Evolutionary conservation across 257 asterid species (phyloP).

Genomic region (Thymus quinquecostatus): DNA sequence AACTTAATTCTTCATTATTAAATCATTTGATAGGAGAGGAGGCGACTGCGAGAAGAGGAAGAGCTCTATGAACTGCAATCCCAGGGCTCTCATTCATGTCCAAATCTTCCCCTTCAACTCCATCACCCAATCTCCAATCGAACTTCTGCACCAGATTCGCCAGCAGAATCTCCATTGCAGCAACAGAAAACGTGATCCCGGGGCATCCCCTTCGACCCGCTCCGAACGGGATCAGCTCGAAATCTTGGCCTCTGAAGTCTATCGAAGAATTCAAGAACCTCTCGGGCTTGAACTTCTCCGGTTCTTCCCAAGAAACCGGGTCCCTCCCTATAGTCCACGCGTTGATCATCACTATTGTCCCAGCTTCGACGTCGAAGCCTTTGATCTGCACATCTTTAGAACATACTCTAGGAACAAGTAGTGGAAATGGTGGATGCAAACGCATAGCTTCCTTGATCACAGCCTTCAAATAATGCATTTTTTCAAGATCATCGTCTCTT

Average conservation of each 20-base stretch:
- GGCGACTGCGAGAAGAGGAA: slow-evolving; percentile 30
- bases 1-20: no score
- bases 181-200: slow-evolving; percentile 30
- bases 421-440: slow-evolving; percentile 9
- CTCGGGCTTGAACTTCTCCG: slow-evolving; percentile 39
- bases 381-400: background rate
- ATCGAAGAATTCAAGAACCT: slow-evolving; percentile 32
- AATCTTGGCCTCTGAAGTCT: slow-evolving; percentile 43
- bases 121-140: slow-evolving; percentile 38
- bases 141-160: slow-evolving; percentile 44
- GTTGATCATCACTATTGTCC: slow-evolving; percentile 21
- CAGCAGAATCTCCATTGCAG: slow-evolving; percentile 30
- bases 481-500: slow-evolving; percentile 1
- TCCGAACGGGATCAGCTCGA: slow-evolving; percentile 50
- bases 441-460: slow-evolving; percentile 25
- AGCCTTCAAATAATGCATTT: slow-evolving; percentile 23
- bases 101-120: slow-evolving; percentile 32
- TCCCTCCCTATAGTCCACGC: slow-evolving; percentile 39
- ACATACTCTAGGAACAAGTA: slow-evolving; percentile 12
- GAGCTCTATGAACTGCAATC: slow-evolving; percentile 16
- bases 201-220: slow-evolving; percentile 54
- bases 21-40: no score
- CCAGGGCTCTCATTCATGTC: slow-evolving; percentile 49
- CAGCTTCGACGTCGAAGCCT: background rate
- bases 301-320: slow-evolving; percentile 31